phyloP scores from a whole-genome alignment of 805 yeast genomes.

The Gaillardinia entomophila region DNA sequence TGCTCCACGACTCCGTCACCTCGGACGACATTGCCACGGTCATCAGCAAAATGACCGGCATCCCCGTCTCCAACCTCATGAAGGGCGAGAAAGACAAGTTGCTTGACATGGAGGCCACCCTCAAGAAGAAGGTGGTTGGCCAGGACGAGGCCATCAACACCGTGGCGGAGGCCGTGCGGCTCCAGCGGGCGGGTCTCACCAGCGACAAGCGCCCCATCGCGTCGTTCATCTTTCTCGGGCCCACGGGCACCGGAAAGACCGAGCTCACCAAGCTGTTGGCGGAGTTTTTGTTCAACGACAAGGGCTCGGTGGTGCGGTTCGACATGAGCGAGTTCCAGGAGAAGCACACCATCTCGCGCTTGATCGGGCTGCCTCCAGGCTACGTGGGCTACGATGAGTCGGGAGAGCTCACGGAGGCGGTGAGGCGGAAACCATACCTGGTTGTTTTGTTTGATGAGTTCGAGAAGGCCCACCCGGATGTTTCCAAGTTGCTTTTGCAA shows the following conservation, averaged over 20 bases:
- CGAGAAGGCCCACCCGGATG: slow-evolving; percentile 95
- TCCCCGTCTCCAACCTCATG: slow-evolving; percentile 85
- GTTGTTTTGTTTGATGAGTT: slow-evolving; percentile 93
- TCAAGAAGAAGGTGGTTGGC: slow-evolving; percentile 80
- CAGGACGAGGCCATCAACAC: slow-evolving; percentile 93
- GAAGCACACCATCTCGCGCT: slow-evolving; percentile 81
- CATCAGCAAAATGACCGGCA: slow-evolving; percentile 91
- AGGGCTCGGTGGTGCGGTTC: slow-evolving; percentile 78
- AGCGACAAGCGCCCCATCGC: slow-evolving; percentile 94
- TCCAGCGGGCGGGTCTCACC: slow-evolving; percentile 95
- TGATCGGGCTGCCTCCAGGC: slow-evolving; percentile 98
- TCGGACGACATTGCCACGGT: slow-evolving; percentile 92
- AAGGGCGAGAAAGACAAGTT: slow-evolving; percentile 93
- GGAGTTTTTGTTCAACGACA: slow-evolving; percentile 86
- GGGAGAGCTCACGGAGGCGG: slow-evolving; percentile 96
- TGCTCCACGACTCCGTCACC: slow-evolving; percentile 88
- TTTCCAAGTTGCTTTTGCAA: slow-evolving; percentile 84
- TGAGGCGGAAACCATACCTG: slow-evolving; percentile 89
- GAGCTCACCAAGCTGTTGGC: slow-evolving; percentile 92
- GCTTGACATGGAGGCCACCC: slow-evolving; percentile 75
- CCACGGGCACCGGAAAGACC: slow-evolving; percentile 98
- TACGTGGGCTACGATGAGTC: slow-evolving; percentile 94
- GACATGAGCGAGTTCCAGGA: slow-evolving; percentile 99
- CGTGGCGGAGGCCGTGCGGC: slow-evolving; percentile 87
- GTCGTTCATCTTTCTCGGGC: slow-evolving; percentile 93